A percentile compares a stretch with the other conserved stretches of the same genome.
These are phyloP conservation scores for Boletus bicolor DNA, from an alignment of 768 basidiomycete species.

Conservation along the genomic window DNA sequence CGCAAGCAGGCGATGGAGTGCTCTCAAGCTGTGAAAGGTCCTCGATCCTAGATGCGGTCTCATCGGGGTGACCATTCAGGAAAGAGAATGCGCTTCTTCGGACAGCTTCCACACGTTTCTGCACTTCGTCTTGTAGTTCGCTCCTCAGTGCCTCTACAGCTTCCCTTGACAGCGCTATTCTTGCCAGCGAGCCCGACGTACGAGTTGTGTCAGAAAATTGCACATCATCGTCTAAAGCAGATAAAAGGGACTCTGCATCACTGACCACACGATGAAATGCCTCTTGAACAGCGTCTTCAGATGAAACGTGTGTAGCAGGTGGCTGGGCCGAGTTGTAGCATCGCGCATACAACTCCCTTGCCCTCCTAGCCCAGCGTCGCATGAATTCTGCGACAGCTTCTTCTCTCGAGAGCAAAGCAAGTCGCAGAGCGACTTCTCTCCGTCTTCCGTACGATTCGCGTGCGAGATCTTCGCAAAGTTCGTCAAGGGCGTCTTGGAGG, in stretches of 20 bases:
- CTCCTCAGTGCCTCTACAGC: slow-evolving; percentile 50
- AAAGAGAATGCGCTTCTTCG: neutral
- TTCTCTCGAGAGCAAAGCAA: slow-evolving; percentile 62
- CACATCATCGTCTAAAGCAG: slow-evolving; percentile 34
- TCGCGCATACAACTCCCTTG: slow-evolving; percentile 41
- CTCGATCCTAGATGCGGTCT: neutral
- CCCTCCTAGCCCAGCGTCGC: slow-evolving; percentile 52
- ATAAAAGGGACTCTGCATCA: slow-evolving; percentile 36
- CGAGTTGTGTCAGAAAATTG: slow-evolving; percentile 14
- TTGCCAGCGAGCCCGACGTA: slow-evolving; percentile 47
- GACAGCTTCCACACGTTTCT: slow-evolving; percentile 40
- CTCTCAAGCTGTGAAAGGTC: neutral
- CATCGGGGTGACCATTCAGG: neutral
- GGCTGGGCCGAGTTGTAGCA: slow-evolving; percentile 11
- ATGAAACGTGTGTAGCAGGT: neutral
- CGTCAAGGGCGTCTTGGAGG: slow-evolving; percentile 62
- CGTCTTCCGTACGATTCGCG: slow-evolving; percentile 72
- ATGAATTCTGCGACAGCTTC: slow-evolving; percentile 55
- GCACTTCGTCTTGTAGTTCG: slow-evolving; percentile 58
- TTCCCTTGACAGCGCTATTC: slow-evolving; percentile 47
- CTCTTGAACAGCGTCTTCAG: slow-evolving; percentile 19
- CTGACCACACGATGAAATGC: slow-evolving; percentile 32
- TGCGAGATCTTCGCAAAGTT: slow-evolving; percentile 65
- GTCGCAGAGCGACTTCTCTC: slow-evolving; percentile 63
- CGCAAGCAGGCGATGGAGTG: neutral